These are phyloP conservation scores for Capsicum pubescens DNA, from an alignment of 257 asterid genomes.

Conservation along the genomic window DNA sequence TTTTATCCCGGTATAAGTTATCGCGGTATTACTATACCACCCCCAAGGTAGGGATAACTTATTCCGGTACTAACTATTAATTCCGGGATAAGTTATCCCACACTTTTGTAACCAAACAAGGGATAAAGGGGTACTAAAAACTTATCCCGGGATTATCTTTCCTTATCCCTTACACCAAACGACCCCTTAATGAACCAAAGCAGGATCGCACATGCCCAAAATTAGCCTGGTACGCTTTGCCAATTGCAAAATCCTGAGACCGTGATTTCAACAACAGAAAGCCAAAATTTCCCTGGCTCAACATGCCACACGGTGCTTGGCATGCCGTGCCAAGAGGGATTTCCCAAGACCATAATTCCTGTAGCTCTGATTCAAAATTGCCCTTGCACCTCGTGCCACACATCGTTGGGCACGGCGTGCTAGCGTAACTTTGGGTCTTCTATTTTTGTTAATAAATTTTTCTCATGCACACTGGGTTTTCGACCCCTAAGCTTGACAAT, in stretches of 20 bases:
- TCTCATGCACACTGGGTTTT: neutral
- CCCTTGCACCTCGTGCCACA: neutral
- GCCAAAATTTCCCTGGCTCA: neutral
- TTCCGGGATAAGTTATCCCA: no score
- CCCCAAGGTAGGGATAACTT: no score
- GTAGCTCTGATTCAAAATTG: neutral
- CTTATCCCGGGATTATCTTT: no score
- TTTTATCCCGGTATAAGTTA: no score
- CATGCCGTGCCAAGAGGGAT: conserved; percentile 1
- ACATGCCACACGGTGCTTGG: neutral
- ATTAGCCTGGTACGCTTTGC: neutral
- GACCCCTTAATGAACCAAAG: neutral
- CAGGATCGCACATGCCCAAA: neutral
- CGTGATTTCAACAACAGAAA: neutral
- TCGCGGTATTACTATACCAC: no score
- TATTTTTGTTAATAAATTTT: neutral
- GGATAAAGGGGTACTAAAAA: no score
- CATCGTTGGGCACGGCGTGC: neutral
- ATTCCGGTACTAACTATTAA: no score
- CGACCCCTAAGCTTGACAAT: neutral
- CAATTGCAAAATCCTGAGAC: neutral
- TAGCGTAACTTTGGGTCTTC: neutral
- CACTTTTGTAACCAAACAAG: no score
- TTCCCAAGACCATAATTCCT: conserved; percentile 2
- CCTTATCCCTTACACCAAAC: no score